Evolutionary conservation across 352 stramenopile genomes (phyloP).

Genomic region (Pythium dissotocum): DNA sequence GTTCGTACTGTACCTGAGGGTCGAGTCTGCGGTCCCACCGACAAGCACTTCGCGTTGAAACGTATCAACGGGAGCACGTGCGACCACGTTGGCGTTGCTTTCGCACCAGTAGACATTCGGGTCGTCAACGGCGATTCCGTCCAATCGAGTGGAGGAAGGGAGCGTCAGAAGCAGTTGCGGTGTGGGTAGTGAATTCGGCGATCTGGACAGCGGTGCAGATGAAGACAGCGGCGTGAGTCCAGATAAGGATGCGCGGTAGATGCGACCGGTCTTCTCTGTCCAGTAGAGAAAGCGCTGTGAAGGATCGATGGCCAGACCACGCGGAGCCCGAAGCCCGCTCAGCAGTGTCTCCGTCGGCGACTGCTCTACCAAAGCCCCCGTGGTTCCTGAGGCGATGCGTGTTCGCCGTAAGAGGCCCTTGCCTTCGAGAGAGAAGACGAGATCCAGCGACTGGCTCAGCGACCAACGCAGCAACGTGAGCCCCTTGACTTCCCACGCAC

Average conservation of each 20-base stretch:
- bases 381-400: slow-evolving; percentile 10
- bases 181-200: not conserved
- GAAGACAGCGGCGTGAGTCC: slow-evolving; percentile 1
- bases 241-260: slow-evolving; percentile 33
- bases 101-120: slow-evolving; percentile 61
- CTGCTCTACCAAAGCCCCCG: not conserved
- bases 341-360: slow-evolving; percentile 28
- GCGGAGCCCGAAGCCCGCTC: slow-evolving; percentile 42
- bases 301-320: slow-evolving; percentile 47
- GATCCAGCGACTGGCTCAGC: slow-evolving; percentile 3
- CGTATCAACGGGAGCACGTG: slow-evolving; percentile 40
- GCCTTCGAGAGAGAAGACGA: slow-evolving; percentile 63
- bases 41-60: slow-evolving; percentile 55
- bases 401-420: slow-evolving; percentile 50
- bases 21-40: slow-evolving; percentile 49
- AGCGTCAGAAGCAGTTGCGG: slow-evolving; percentile 41
- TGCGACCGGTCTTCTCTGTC: slow-evolving; percentile 70
- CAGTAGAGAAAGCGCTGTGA: slow-evolving; percentile 49
- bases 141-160: slow-evolving; percentile 47
- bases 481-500: slow-evolving; percentile 55
- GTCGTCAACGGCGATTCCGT: slow-evolving; percentile 61
- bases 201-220: not conserved
- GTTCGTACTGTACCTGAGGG: slow-evolving; percentile 49
- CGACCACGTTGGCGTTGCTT: slow-evolving; percentile 62
- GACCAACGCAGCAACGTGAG: slow-evolving; percentile 33